Evolutionary conservation across 345 rosid genomes (phyloP), one percentile per base, ranked within the genome.

Genomic region (Lepidium africanum): DNA sequence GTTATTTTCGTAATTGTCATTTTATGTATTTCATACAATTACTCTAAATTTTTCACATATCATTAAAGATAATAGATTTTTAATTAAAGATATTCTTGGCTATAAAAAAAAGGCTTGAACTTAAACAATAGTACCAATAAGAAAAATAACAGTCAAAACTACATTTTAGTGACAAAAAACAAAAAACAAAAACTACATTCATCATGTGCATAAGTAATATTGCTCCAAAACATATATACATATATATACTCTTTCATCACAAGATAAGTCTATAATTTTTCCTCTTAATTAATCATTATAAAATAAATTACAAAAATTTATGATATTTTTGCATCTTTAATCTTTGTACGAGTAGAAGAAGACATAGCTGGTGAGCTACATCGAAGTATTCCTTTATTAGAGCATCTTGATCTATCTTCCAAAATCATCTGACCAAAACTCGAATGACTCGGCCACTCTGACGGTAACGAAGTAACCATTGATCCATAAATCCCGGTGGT

Each of bases 401-500:
- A 35, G 45, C 63, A 19, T 55, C 64, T 71, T 38, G 70, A 41
- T 59, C 35, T 35, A 3, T 66, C 48, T 59, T 59, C 62, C 25
- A 36, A 51, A 65, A 40, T 10, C 5, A 2, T 23, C 27, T 46
- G n/a, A 43, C 67, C 55, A 59, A 42, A 67, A 59, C 11, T 59
- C 13, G 56, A 13, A 23, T 51, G 72, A 25, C 43, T 52, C 11
- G 72, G 67, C 77, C 69, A 74, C 52, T 63, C 79, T 12, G 60
- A 77, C 45, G 2, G 80, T 57, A 70, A 65, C 50, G 39, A 84
- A 84, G 38, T 50, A 5, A 33, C 56, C 74, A 69, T 62, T 3
- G 78, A 65, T 36, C 70, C 70, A 33, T 88, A 88, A 23, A 86
- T 78, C 7, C 87, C 53, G 4, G 81, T 56, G 17, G 76, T 81